These are phyloP conservation scores for Isoetes taiwanensis DNA, from an alignment of 75 land plant species.

Conservation along the genomic window DNA sequence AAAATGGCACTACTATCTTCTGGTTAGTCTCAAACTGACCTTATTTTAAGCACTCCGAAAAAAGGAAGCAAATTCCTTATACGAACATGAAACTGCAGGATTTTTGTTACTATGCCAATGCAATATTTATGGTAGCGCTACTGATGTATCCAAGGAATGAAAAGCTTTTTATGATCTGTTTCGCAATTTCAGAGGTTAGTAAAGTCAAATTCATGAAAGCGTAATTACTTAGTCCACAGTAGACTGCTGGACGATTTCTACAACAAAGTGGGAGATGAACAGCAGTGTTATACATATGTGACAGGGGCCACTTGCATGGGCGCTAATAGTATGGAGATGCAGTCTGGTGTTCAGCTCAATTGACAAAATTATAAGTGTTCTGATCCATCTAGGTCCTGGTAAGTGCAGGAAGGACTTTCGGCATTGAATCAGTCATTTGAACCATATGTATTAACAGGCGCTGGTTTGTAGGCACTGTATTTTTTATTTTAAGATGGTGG, in stretches of 20 bases:
- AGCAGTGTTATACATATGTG: background rate
- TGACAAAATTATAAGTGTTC: background rate
- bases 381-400: background rate
- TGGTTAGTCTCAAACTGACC: too few species aligned
- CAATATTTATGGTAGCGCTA: background rate
- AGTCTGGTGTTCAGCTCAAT: background rate
- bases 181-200: background rate
- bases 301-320: background rate
- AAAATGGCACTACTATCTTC: background rate
- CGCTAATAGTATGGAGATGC: background rate
- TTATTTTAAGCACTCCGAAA: background rate
- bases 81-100: background rate
- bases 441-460: too few species aligned
- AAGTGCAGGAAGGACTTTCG: too few species aligned
- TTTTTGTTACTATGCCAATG: too few species aligned
- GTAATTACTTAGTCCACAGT: too few species aligned
- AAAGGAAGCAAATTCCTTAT: background rate
- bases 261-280: background rate
- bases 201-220: too few species aligned
- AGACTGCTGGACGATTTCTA: background rate
- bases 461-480: constrained; percentile 1
- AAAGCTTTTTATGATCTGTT: background rate
- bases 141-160: background rate
- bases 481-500: constrained; percentile 1
- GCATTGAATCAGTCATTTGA: too few species aligned